Percentiles rank a stretch among this genome's conserved stretches.
Conservation (phyloP, 768 basidiomycete species). For the Suillus weaverae region DNA sequence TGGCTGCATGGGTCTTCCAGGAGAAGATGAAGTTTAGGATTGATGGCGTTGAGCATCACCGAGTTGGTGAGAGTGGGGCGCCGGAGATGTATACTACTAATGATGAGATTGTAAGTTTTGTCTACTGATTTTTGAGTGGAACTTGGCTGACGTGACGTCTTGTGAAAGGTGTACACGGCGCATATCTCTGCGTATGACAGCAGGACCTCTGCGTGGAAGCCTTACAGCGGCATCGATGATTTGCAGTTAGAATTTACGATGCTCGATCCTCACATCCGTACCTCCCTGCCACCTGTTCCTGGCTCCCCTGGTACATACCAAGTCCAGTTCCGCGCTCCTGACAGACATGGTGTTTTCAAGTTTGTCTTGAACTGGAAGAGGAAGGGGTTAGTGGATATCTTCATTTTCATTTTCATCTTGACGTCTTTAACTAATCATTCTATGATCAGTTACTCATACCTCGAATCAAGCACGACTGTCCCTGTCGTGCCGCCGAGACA, state of each 20-base stretch:
- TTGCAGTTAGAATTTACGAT: constrained; percentile 96
- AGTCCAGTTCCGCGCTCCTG: constrained; percentile 86
- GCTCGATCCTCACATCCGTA: constrained; percentile 96
- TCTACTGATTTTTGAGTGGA: background rate
- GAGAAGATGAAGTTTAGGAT: constrained; percentile 81
- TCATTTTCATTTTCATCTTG: background rate
- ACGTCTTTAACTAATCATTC: background rate
- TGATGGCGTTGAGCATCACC: constrained; percentile 71
- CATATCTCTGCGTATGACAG: constrained; percentile 71
- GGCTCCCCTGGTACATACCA: constrained; percentile 68
- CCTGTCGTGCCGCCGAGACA: constrained; percentile 92
- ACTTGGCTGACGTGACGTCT: constrained; percentile 8
- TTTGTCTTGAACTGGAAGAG: constrained; percentile 91
- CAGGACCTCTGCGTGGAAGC: constrained; percentile 58
- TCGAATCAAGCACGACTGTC: constrained; percentile 73
- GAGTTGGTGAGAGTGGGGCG: constrained; percentile 59
- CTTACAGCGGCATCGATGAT: constrained; percentile 71
- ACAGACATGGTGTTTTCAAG: constrained; percentile 98
- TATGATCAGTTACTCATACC: constrained; percentile 61
- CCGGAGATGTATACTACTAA: constrained; percentile 81
- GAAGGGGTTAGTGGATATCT: constrained; percentile 60
- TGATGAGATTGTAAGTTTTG: constrained; percentile 67
- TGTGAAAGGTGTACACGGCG: constrained; percentile 65
- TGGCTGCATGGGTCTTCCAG: constrained; percentile 90
- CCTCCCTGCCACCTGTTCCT: constrained; percentile 59